Conservation (phyloP, 177 flowering plant genomes). For the Telopea speciosissima region DNA sequence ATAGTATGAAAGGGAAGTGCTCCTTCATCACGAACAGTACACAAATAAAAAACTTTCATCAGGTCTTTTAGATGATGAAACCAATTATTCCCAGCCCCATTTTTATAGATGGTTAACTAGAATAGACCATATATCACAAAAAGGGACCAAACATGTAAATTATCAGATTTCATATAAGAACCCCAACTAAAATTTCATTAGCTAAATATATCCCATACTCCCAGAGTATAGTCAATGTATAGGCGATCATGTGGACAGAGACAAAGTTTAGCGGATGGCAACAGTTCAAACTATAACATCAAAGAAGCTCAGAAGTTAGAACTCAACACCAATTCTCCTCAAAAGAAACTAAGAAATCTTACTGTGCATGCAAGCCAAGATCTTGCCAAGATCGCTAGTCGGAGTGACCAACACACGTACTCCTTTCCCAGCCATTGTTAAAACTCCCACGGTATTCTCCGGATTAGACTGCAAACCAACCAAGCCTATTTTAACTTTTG, state of each 20-base stretch:
- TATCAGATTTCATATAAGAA: not conserved
- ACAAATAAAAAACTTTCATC: too few relatives aligned
- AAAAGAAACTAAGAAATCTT: constrained; percentile 8
- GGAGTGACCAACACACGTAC: constrained; percentile 93
- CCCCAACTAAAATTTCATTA: not conserved
- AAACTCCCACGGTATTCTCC: constrained; percentile 86
- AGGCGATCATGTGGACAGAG: not conserved
- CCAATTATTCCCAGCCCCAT: not conserved
- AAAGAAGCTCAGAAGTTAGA: constrained; percentile 1
- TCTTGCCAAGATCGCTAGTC: constrained; percentile 88
- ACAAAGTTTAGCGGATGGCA: not conserved
- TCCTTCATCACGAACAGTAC: too few relatives aligned
- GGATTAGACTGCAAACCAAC: constrained; percentile 70
- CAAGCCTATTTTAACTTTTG: constrained; percentile 1
- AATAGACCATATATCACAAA: too few relatives aligned
- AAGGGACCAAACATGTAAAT: too few relatives aligned
- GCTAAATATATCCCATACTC: not conserved
- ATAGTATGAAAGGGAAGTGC: too few relatives aligned
- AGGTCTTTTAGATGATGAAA: too few relatives aligned
- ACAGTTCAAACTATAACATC: not conserved
- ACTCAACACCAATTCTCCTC: not conserved
- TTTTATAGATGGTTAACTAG: too few relatives aligned
- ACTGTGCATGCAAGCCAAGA: constrained; percentile 95
- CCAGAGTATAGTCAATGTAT: not conserved
- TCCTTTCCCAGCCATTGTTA: constrained; percentile 98